Evolutionary conservation across 2,329 filamentous ascomycete genomes (phyloP).

Genomic region (Colletotrichum paranaense): DNA sequence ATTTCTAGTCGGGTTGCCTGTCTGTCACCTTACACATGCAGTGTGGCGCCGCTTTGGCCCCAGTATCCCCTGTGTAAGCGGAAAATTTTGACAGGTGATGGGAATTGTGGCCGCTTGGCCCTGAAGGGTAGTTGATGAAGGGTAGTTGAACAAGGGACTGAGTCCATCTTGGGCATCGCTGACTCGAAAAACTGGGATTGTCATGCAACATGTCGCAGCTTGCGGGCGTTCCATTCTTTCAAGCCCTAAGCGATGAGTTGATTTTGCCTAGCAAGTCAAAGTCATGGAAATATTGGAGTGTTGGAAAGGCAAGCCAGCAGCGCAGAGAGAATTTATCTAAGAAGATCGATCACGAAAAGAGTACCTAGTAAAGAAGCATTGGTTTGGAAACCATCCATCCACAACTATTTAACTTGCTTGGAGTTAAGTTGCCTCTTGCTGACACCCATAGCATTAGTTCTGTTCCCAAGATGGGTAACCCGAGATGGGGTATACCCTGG

Average conservation of each 20-base stretch:
- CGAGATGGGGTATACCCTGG: background rate
- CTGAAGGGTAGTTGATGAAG: background rate
- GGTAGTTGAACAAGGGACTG: background rate
- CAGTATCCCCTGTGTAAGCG: background rate
- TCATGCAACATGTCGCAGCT: constrained; percentile 9
- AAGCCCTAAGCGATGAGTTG: background rate
- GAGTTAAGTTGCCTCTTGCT: background rate
- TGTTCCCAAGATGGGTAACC: background rate
- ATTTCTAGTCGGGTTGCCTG: background rate
- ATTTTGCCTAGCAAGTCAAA: background rate
- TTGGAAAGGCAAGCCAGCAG: background rate
- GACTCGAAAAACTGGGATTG: background rate
- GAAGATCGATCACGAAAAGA: background rate
- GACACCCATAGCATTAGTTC: background rate
- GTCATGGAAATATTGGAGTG: background rate
- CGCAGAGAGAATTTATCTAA: background rate
- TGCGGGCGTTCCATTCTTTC: constrained; percentile 4
- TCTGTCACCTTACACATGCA: constrained; percentile 20
- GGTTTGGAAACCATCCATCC: background rate
- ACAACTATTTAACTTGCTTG: background rate
- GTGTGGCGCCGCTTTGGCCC: constrained; percentile 12
- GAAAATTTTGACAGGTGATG: constrained; percentile 28
- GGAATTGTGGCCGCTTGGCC: constrained; percentile 5
- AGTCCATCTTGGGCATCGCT: background rate
- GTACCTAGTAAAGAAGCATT: background rate